A percentile compares a stretch with the other conserved stretches of the same genome.
Conservation (phyloP, 2,329 filamentous ascomycete genomes). For the Epichloe elymi region DNA sequence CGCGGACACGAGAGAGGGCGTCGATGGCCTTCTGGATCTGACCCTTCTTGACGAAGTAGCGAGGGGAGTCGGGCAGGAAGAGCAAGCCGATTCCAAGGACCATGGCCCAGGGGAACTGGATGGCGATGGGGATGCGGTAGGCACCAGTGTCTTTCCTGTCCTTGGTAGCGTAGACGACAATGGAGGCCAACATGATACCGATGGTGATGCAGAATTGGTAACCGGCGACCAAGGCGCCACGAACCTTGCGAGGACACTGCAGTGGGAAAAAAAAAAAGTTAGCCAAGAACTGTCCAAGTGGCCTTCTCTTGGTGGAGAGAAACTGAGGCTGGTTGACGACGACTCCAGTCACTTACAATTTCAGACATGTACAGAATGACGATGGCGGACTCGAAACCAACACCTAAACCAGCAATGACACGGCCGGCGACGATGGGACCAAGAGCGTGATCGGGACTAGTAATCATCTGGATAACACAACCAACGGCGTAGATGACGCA, state of each 20-base stretch:
- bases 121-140: conserved; percentile 68
- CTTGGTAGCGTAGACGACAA: conserved; percentile 60
- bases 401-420: conserved; percentile 63
- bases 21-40: conserved; percentile 49
- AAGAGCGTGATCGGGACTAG: conserved; percentile 32
- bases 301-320: not conserved
- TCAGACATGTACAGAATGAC: conserved; percentile 83
- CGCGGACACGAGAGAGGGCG: conserved; percentile 55
- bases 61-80: conserved; percentile 71
- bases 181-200: conserved; percentile 61
- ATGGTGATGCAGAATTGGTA: conserved; percentile 79
- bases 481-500: conserved; percentile 60
- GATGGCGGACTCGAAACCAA: conserved; percentile 68
- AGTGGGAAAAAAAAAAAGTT: not conserved
- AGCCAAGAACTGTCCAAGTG: not conserved
- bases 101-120: conserved; percentile 71
- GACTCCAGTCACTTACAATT: conserved; percentile 36
- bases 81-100: conserved; percentile 62
- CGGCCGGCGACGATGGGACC: conserved; percentile 58
- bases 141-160: conserved; percentile 46
- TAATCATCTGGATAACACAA: conserved; percentile 52
- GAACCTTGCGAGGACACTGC: conserved; percentile 51
- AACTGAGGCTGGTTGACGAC: not conserved
- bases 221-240: conserved; percentile 65
- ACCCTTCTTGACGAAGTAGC: conserved; percentile 73